These are phyloP conservation scores for Tylopilus vinaceipallidus DNA, from an alignment of 768 basidiomycete species.

Conservation along the genomic window DNA sequence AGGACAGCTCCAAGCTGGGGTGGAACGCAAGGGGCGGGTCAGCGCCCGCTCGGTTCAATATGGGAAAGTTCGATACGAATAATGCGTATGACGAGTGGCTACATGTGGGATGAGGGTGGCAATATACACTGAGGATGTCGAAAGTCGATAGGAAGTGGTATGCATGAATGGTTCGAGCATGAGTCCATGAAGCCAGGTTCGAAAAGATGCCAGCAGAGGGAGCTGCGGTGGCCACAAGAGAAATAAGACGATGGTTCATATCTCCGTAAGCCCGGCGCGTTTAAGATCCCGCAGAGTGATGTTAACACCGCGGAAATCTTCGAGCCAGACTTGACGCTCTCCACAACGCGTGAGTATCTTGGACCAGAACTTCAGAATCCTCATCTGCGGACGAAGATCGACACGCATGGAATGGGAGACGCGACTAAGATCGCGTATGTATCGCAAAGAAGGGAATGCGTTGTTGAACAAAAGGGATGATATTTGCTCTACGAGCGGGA, in stretches of 20 bases:
- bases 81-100: conserved; percentile 30
- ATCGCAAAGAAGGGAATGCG: conserved; percentile 61
- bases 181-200: conserved; percentile 4
- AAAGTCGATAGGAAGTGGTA: conserved; percentile 11
- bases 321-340: conserved; percentile 57
- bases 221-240: not conserved
- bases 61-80: conserved; percentile 8
- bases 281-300: conserved; percentile 46
- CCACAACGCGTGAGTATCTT: conserved; percentile 49
- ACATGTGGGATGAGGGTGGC: conserved; percentile 28
- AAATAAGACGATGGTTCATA: conserved; percentile 2
- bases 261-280: conserved; percentile 31
- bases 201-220: not conserved
- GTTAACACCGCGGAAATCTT: conserved; percentile 62
- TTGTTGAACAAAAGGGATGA: conserved; percentile 52
- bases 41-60: conserved; percentile 1
- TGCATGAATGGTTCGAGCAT: conserved; percentile 18
- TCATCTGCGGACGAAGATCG: conserved; percentile 30
- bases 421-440: conserved; percentile 63
- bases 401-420: conserved; percentile 54
- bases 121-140: conserved; percentile 30
- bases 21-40: conserved; percentile 3
- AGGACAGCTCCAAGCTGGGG: conserved; percentile 12
- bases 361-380: conserved; percentile 49
- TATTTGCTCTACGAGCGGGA: conserved; percentile 64